Conservation (phyloP, 1,139 yeast species). For the Wickerhamiella infanticola region DNA sequence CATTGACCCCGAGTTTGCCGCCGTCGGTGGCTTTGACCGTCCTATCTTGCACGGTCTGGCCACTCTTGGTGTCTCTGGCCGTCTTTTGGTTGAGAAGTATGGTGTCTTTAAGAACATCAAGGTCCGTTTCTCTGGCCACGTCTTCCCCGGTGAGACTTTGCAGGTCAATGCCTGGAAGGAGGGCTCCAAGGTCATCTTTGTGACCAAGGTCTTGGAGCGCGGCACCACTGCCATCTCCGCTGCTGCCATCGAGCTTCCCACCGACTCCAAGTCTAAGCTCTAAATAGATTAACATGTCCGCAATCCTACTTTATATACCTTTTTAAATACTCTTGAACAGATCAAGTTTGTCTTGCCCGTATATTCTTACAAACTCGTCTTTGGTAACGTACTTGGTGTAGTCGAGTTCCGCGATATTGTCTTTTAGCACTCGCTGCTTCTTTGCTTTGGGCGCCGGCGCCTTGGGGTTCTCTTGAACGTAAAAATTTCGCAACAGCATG, state of each 20-base stretch:
- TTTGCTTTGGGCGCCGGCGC: slow-evolving; percentile 75
- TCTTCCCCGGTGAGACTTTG: slow-evolving; percentile 92
- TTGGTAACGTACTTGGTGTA: slow-evolving; percentile 34
- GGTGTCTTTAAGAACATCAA: slow-evolving; percentile 78
- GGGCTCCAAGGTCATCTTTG: slow-evolving; percentile 58
- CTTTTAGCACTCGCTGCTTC: slow-evolving; percentile 58
- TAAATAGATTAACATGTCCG: slow-evolving; percentile 2
- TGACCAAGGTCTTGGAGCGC: slow-evolving; percentile 70
- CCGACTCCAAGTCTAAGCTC: slow-evolving; percentile 16
- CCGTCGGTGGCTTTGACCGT: slow-evolving; percentile 68
- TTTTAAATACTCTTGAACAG: slow-evolving; percentile 15
- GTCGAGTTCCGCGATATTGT: slow-evolving; percentile 52
- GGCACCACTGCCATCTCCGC: slow-evolving; percentile 65
- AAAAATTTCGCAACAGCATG: slow-evolving; percentile 62
- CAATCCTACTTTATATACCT: neutral
- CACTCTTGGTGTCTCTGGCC: slow-evolving; percentile 69
- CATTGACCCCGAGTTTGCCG: slow-evolving; percentile 82
- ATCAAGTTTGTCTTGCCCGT: slow-evolving; percentile 31
- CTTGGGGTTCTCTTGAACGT: slow-evolving; percentile 64
- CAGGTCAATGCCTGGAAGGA: slow-evolving; percentile 75
- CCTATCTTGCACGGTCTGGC: slow-evolving; percentile 94
- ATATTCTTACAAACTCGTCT: slow-evolving; percentile 33
- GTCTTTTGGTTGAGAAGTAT: slow-evolving; percentile 59
- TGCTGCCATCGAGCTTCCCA: slow-evolving; percentile 61
- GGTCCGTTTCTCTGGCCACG: slow-evolving; percentile 82